Conservation (phyloP, 2,329 filamentous ascomycete genomes). For the Curvularia sp. region DNA sequence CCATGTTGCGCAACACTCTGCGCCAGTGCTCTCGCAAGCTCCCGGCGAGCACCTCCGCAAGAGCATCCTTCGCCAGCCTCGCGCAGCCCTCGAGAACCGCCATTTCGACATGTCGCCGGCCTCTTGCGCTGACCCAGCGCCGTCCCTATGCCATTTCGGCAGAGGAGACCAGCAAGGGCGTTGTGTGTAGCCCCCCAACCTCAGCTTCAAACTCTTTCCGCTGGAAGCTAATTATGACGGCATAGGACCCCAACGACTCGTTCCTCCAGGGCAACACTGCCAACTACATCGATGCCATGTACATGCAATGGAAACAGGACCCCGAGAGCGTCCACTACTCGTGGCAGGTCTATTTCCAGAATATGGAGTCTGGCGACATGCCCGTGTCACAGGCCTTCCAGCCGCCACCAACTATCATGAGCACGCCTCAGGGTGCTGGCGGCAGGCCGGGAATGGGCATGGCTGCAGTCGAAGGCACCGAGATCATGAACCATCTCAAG, state of each 20-base stretch:
- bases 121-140: slow-evolving; percentile 56
- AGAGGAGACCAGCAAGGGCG: slow-evolving; percentile 66
- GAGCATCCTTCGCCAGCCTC: slow-evolving; percentile 53
- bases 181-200: slow-evolving; percentile 56
- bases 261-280: slow-evolving; percentile 97
- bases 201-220: slow-evolving; percentile 22
- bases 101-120: slow-evolving; percentile 57
- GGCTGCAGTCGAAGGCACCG: slow-evolving; percentile 71
- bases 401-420: slow-evolving; percentile 89
- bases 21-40: slow-evolving; percentile 70
- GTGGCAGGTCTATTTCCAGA: slow-evolving; percentile 99
- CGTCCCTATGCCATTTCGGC: slow-evolving; percentile 66
- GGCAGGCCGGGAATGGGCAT: slow-evolving; percentile 72
- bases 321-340: slow-evolving; percentile 94
- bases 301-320: slow-evolving; percentile 94
- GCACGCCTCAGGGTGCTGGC: slow-evolving; percentile 77
- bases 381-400: slow-evolving; percentile 97
- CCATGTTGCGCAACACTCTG: slow-evolving; percentile 76
- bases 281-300: slow-evolving; percentile 99
- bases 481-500: slow-evolving; percentile 96
- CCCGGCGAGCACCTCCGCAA: slow-evolving; percentile 58
- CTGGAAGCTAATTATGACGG: slow-evolving; percentile 37
- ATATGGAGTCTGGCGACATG: slow-evolving; percentile 99
- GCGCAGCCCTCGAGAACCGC: slow-evolving; percentile 50
- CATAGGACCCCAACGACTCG: slow-evolving; percentile 84